Percentiles rank a stretch among this genome's conserved stretches.
These are phyloP conservation scores for Lolium rigidum DNA, from an alignment of 176 grass and related monocot species.

Conservation along the genomic window DNA sequence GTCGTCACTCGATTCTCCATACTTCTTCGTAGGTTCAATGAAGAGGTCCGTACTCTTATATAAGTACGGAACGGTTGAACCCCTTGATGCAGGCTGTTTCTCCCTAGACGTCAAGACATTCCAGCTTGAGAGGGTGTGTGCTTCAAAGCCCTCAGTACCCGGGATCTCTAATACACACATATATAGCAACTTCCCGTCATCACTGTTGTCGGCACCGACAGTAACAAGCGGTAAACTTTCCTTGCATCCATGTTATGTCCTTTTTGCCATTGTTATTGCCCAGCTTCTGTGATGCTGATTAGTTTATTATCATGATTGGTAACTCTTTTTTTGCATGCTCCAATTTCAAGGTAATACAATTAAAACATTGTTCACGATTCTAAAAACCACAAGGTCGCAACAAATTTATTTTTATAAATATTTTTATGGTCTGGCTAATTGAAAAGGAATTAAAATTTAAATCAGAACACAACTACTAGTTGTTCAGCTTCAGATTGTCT, in stretches of 20 bases:
- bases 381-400: neutral
- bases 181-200: neutral
- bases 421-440: too few species aligned
- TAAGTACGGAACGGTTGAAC: neutral
- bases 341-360: neutral
- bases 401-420: too few species aligned
- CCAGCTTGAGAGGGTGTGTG: too few species aligned
- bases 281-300: neutral
- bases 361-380: neutral
- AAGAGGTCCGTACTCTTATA: neutral
- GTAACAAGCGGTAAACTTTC: neutral
- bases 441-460: too few species aligned
- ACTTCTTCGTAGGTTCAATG: neutral
- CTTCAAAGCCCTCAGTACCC: too few species aligned
- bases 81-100: too few species aligned
- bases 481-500: too few species aligned
- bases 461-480: too few species aligned
- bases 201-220: neutral
- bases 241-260: neutral
- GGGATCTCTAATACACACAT: too few species aligned
- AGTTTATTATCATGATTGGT: neutral
- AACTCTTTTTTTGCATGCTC: neutral
- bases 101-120: too few species aligned
- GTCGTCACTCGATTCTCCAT: neutral
- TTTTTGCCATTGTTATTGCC: neutral